A percentile compares a stretch with the other conserved stretches of the same genome.
Evolutionary conservation across 2,329 filamentous ascomycete genomes (phyloP).

Genomic region (Mycogone perniciosa): DNA sequence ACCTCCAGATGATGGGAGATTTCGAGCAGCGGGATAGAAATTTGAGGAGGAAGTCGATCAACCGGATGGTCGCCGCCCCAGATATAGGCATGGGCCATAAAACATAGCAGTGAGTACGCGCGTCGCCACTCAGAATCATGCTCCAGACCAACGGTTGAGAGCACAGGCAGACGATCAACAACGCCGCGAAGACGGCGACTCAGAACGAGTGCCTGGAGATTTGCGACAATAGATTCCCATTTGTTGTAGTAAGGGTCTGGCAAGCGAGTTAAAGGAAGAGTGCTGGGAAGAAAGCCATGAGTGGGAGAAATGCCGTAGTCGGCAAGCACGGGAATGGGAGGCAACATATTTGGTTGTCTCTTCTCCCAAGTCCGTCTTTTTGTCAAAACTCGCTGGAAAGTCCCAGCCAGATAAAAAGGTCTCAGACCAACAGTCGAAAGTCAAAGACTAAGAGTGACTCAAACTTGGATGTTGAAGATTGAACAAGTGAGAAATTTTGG

Average conservation of each 20-base stretch:
- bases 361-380: background rate
- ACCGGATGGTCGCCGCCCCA: conserved; percentile 85
- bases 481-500: no score
- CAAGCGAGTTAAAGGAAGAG: conserved; percentile 70
- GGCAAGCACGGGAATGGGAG: conserved; percentile 55
- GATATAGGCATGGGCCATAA: conserved; percentile 92
- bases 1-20: conserved; percentile 75
- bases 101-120: conserved; percentile 83
- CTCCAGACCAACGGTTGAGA: conserved; percentile 75
- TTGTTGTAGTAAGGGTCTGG: conserved; percentile 89
- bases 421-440: background rate
- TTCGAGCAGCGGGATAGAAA: conserved; percentile 75
- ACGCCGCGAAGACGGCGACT: conserved; percentile 75
- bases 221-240: conserved; percentile 83
- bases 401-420: no score
- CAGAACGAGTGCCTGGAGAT: conserved; percentile 80
- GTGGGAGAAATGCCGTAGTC: conserved; percentile 75
- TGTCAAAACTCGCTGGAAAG: background rate
- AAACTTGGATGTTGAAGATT: no score
- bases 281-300: conserved; percentile 82
- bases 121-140: conserved; percentile 87
- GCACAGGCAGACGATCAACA: conserved; percentile 72
- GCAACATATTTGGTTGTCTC: conserved; percentile 39
- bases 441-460: no score
- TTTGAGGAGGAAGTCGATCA: conserved; percentile 70